These are phyloP conservation scores for Yueomyces sp. DNA, from an alignment of 1,139 yeast genomes.

Conservation along the genomic window DNA sequence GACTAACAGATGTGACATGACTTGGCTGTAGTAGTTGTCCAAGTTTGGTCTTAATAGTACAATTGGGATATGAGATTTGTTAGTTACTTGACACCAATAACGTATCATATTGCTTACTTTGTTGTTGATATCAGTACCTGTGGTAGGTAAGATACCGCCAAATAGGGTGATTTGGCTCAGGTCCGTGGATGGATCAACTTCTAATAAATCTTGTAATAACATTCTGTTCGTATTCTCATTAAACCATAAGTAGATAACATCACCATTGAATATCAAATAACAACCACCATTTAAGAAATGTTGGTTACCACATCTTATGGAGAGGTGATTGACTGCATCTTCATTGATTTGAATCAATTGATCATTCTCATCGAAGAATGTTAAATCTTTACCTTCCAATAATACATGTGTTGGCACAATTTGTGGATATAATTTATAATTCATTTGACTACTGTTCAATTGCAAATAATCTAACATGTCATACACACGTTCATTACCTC, in stretches of 20 bases:
- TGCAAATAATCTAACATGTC: conserved; percentile 43
- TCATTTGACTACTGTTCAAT: conserved; percentile 46
- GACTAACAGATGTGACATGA: conserved; percentile 38
- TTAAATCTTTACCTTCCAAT: conserved; percentile 39
- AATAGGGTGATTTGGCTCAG: conserved; percentile 28
- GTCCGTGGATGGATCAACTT: conserved; percentile 42
- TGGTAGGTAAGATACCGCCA: conserved; percentile 40
- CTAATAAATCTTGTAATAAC: conserved; percentile 65
- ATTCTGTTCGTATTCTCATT: conserved; percentile 59
- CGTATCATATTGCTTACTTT: conserved; percentile 54
- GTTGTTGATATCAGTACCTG: conserved; percentile 55
- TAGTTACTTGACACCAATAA: conserved; percentile 19
- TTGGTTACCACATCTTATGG: conserved; percentile 15
- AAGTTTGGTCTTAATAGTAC: conserved; percentile 20
- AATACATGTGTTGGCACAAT: conserved; percentile 63
- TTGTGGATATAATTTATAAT: conserved; percentile 68
- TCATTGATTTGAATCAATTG: conserved; percentile 33
- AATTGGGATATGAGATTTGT: conserved; percentile 15
- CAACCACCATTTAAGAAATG: conserved; percentile 47
- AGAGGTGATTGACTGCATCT: conserved; percentile 30
- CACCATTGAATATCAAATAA: conserved; percentile 65
- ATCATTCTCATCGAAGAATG: conserved; percentile 31
- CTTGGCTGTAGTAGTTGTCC: conserved; percentile 19
- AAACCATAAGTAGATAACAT: conserved; percentile 49
- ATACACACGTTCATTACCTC: conserved; percentile 50